Evolutionary conservation across 768 basidiomycete genomes (phyloP).

Genomic region (Mrakia blollopis): DNA sequence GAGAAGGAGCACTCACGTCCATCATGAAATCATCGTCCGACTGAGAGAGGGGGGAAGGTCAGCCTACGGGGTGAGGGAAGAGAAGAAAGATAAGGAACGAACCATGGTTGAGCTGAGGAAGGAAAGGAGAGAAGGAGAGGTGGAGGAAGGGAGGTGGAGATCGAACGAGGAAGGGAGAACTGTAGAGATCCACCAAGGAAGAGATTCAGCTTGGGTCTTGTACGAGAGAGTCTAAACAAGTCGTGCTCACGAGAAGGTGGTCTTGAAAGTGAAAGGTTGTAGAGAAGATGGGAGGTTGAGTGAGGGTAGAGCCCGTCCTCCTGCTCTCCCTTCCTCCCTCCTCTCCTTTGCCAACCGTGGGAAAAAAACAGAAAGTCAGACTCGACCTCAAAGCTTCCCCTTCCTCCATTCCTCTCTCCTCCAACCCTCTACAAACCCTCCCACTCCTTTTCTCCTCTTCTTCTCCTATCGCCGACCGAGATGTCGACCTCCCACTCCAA

Average conservation of each 20-base stretch:
- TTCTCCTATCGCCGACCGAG: background rate
- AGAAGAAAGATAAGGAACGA: background rate
- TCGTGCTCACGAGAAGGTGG: background rate
- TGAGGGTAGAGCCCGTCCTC: background rate
- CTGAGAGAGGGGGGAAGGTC: background rate
- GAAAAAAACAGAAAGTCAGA: background rate
- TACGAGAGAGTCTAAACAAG: background rate
- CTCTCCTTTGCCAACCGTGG: background rate
- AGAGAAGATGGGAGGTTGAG: background rate
- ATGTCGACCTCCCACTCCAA: background rate
- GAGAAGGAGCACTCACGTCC: constrained; percentile 39
- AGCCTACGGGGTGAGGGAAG: background rate
- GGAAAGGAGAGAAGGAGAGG: background rate
- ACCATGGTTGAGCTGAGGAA: constrained; percentile 22
- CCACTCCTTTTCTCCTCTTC: background rate
- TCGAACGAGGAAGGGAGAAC: background rate
- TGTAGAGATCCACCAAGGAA: background rate
- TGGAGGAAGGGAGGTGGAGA: background rate
- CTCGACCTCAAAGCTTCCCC: background rate
- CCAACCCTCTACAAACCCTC: too few species aligned
- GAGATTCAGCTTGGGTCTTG: background rate
- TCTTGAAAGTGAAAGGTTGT: background rate
- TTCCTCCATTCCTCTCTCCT: background rate
- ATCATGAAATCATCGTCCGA: constrained; percentile 47
- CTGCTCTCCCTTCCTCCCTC: background rate